Evolutionary conservation across 257 asterid genomes (phyloP).

Genomic region (Haberlea rhodopensis): DNA sequence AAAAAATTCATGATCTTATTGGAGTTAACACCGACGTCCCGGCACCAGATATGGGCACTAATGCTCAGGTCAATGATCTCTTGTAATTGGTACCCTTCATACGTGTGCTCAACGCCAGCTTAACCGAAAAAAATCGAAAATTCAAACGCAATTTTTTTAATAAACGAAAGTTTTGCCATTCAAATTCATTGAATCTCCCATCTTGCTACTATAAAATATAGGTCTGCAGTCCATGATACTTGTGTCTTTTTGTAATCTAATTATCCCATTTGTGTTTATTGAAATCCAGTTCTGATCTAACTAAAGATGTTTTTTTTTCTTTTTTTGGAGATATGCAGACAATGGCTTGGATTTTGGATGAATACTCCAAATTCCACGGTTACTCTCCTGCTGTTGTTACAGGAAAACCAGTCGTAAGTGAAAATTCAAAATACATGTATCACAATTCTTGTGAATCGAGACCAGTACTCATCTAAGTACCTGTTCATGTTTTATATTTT

Average conservation of each 20-base stretch:
- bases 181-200: no score
- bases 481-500: conserved; percentile 22
- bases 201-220: no score
- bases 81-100: background rate
- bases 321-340: conserved; percentile 53
- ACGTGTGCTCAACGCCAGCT: no score
- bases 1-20: conserved; percentile 89
- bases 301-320: no score
- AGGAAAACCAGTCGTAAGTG: conserved; percentile 88
- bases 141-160: no score
- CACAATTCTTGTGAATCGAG: background rate
- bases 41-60: conserved; percentile 99
- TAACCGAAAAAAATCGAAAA: no score
- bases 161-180: no score
- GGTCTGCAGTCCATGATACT: background rate
- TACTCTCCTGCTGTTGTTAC: conserved; percentile 96
- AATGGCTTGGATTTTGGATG: conserved; percentile 99
- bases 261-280: conserved; percentile 7
- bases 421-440: background rate
- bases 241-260: background rate
- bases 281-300: no score
- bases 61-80: conserved; percentile 65
- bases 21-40: conserved; percentile 92
- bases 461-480: conserved; percentile 14
- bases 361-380: conserved; percentile 96